Base-by-base conservation (phyloP, 768 basidiomycete genomes). In the Kwoniella heveanensis region DNA sequence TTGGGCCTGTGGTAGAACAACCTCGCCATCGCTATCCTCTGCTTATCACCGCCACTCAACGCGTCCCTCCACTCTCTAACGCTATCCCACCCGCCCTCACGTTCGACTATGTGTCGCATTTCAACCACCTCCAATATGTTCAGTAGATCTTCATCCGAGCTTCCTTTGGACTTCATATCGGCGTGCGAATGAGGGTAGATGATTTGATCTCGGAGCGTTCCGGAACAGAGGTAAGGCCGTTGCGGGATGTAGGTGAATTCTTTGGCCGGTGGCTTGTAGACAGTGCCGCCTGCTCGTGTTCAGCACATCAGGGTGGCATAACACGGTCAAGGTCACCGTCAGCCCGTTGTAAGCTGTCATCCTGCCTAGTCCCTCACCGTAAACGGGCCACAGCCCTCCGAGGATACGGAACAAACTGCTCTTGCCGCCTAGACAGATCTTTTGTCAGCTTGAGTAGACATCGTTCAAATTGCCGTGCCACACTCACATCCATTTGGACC, bases 231-330 rank as follows among this genome's bases (percentile, higher is more conserved):
- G 79, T 97, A 98, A 1, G 95, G 95, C 36, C 95, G 84, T 79
- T 99, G 95, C 22, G 95, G 95, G 62, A 99, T 95, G 63, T 97
- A 84, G 47, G 94, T 91, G 77, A 99, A 98, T 61, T 93, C 86
- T 4, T 86, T 85, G 4, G 91, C 88, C 7, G 89, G 85, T 0
- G 95, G 95, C 79, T 97, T 96, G 69, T 88, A 86, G 17, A 99
- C 92, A 29, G 86, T 83, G 3, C 95, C 95, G 9, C 86, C 79
- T 82, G 63, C 19, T 51, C 26, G 22, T 12, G 21, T 54, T 13
- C 32, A 32, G 7, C 32, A 13, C 13, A 32, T 32, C 13, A n/a
- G n/a, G n/a, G n/a, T n/a, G n/a, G n/a, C n/a, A n/a, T n/a, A n/a
- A n/a, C n/a, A n/a, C n/a, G n/a, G n/a, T n/a, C n/a, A n/a, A n/a